Evolutionary conservation across 345 rosid genomes (phyloP), one percentile per base, ranked within the genome.

Genomic region (Linum trigynum): DNA sequence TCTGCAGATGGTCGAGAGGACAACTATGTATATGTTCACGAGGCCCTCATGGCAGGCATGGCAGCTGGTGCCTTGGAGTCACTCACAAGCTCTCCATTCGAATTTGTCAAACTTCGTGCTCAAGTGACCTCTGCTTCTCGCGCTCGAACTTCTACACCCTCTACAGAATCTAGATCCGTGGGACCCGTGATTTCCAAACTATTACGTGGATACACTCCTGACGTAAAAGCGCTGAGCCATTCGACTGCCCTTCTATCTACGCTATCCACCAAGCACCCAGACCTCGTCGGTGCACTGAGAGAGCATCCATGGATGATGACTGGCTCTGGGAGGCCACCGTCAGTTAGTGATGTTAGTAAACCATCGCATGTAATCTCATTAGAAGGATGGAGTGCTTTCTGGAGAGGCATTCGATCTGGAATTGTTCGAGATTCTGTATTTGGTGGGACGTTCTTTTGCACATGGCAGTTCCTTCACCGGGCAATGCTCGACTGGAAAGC

Each of bases 251-350:
- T 90, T 72, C 76, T 94, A 71, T 88, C 99, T 59, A 79, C 83
- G 64, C 73, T 90, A 66, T 79, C 79, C n/a, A 69, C 82, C 65
- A 88, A 85, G 61, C 87, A 85, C 68, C 84, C 87, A 17, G 81
- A 84, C 78, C 71, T 94, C 80, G 71, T 60, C 42, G 80, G 80
- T 40, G 84, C 96, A 38, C 79, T 94, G 73, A 85, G 78, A 84
- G 84, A 82, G 63, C 83, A 83, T 68, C 98, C 96, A 3, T 90
- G 95, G 99, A 94, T 90, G 96, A 88, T 94, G 85, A 85, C 86
- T 57, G 99, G 99, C 38, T 82, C 96, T 45, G 97, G 99, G 51
- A 90, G 76, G 78, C 89, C 92, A 4, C 97, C 99, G 51, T 65
- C 92, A 36, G 84, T 84, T 15, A 84, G 65, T 69, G 83, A 84